Evolutionary conservation across 1,284 basidiomycete species (phyloP).

Genomic region (Vanrija sp.): DNA sequence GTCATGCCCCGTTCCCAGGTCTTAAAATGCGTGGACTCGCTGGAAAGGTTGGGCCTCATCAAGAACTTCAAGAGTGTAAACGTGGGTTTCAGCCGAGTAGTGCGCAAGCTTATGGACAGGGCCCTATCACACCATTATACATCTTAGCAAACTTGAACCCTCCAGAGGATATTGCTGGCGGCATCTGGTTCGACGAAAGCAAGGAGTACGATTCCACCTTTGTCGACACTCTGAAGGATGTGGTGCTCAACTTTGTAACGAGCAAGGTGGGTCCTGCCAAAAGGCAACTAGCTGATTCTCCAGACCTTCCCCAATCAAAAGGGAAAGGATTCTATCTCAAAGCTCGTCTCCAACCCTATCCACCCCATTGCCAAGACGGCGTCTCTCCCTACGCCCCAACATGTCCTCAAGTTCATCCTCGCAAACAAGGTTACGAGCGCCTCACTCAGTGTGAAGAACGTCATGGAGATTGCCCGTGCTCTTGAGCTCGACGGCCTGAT

Average conservation of each 20-base stretch:
- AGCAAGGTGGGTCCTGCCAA: conserved; percentile 25
- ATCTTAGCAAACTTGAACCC: conserved; percentile 38
- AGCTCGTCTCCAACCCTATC: conserved; percentile 25
- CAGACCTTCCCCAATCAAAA: conserved; percentile 32
- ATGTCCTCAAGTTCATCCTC: conserved; percentile 33
- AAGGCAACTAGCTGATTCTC: background rate
- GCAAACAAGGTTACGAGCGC: conserved; percentile 28
- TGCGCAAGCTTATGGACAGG: conserved; percentile 17
- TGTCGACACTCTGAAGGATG: conserved; percentile 35
- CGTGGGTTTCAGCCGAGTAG: conserved; percentile 20
- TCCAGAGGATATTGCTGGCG: conserved; percentile 45
- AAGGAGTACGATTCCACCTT: conserved; percentile 45
- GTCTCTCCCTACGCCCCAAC: conserved; percentile 30
- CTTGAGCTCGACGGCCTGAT: conserved; percentile 45
- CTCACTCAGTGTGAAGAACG: conserved; percentile 39
- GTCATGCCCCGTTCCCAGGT: conserved; percentile 30
- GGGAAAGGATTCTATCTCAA: conserved; percentile 16
- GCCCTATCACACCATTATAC: conserved; percentile 42
- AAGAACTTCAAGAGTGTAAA: conserved; percentile 46
- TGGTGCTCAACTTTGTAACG: conserved; percentile 29
- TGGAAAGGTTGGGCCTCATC: conserved; percentile 41
- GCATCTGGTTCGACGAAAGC: conserved; percentile 46
- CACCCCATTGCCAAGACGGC: conserved; percentile 32
- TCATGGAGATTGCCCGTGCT: conserved; percentile 48
- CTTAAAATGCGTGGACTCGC: conserved; percentile 33